Base-by-base conservation (phyloP, 2,329 filamentous ascomycete species). In the Epichloe sylvatica region DNA sequence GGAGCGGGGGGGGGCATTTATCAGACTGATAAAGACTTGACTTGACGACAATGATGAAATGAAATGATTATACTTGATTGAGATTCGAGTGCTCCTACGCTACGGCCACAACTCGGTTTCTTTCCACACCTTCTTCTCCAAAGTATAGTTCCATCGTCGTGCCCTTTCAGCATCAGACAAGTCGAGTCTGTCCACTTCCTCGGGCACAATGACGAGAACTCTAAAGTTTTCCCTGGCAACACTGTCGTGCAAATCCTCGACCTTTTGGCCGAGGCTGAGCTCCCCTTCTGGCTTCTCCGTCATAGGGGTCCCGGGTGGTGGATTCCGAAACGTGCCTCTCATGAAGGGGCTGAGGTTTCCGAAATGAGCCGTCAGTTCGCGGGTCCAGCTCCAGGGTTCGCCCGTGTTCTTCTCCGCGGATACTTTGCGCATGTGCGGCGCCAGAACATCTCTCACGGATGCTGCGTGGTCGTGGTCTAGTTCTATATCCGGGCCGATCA, bases 361-460 rank as follows among this genome's bases (percentile, higher is more conserved):
- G 76, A 96, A 97, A 64, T 92, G 86, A 45, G 79, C 86, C 46
- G 86, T 89, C 37, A 96, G 66, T 67, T 95, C 89, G 54, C 73
- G 83, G 44, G 70, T 69, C 83, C 88, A 96, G 56, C 77, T 84
- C 87, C 89, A 95, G 1, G 71, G 67, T 23, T 41, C 46, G 15
- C 67, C 68, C 1, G 60, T 53, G 15, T 53, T 8, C 19, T 36
- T 4, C 35, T 11, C 49, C 51, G 11, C 13, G 11, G 8, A 17
- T n/a, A 49, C 53, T 17, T 21, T 53, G 53, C 81, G 71, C 84
- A 90, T 89, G 55, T 82, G 68, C 52, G 68, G 67, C 47, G 69
- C 69, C 19, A 92, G 62, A 57, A 78, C 73, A 46, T 73, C 74
- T 65, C 80, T 79, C 43, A 83, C 76, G 11, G 76, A 76, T 50